These are phyloP conservation scores for Murraya koenigii DNA, from an alignment of 345 rosid species.

Conservation along the genomic window DNA sequence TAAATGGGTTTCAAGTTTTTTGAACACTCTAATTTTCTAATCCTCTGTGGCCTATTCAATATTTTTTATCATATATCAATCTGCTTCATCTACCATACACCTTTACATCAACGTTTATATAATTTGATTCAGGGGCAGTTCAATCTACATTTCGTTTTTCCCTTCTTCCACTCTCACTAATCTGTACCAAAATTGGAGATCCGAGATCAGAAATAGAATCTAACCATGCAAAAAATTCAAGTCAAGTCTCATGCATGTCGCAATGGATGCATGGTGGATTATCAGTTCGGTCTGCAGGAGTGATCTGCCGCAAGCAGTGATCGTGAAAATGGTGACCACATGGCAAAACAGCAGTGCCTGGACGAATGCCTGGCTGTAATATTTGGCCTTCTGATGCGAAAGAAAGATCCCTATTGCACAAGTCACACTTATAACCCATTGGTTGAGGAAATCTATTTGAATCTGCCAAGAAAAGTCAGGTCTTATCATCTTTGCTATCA, in stretches of 20 bases:
- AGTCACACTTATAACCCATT: slow-evolving; percentile 27
- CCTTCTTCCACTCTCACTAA: not conserved
- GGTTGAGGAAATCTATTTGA: slow-evolving; percentile 11
- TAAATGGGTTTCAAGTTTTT: not conserved
- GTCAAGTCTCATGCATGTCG: slow-evolving; percentile 19
- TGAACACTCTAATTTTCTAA: not conserved
- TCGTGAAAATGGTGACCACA: slow-evolving; percentile 51
- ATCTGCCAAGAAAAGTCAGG: slow-evolving; percentile 19
- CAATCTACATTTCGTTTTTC: not conserved
- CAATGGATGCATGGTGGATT: slow-evolving; percentile 44
- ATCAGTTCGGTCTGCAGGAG: slow-evolving; percentile 23
- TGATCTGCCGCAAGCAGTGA: slow-evolving; percentile 31
- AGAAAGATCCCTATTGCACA: slow-evolving; percentile 46
- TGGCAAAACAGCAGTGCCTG: slow-evolving; percentile 36
- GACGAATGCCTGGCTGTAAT: slow-evolving; percentile 15
- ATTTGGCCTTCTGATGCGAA: slow-evolving; percentile 31
- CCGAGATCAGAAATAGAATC: too few relatives aligned
- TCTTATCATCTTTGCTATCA: not conserved
- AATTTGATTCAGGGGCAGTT: not conserved
- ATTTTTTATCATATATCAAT: not conserved
- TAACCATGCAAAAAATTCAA: too few relatives aligned
- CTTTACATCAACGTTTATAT: not conserved
- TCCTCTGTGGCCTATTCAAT: not conserved
- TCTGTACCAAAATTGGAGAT: too few relatives aligned
- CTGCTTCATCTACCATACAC: not conserved